Conservation (phyloP, 1,139 yeast species). For the Kurtzmaniella natalensis region DNA sequence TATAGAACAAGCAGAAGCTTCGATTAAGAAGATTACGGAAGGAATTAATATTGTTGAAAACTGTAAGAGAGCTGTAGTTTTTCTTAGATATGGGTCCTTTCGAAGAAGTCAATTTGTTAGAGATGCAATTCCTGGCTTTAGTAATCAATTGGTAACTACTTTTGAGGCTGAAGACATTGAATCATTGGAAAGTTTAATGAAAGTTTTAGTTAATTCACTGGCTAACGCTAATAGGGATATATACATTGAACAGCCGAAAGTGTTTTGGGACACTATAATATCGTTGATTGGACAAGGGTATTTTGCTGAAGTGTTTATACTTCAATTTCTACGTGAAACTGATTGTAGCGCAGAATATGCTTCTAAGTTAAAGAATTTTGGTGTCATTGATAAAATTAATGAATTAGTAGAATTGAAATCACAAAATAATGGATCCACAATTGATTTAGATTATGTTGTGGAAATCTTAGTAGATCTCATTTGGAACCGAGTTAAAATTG, state of each 20-base stretch:
- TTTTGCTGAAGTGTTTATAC: constrained; percentile 15
- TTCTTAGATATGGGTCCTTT: not conserved
- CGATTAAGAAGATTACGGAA: not conserved
- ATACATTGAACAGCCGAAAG: constrained; percentile 12
- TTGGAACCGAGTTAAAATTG: not conserved
- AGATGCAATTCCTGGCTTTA: constrained; percentile 2
- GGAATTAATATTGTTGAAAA: not conserved
- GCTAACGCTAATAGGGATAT: constrained; percentile 32
- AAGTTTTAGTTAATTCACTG: constrained; percentile 31
- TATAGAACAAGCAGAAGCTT: not conserved
- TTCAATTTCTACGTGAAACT: constrained; percentile 33
- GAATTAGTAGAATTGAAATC: not conserved
- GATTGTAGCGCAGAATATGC: constrained; percentile 15
- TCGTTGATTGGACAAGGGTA: constrained; percentile 1
- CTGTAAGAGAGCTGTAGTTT: not conserved
- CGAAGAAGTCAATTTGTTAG: not conserved
- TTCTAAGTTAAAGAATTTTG: constrained; percentile 13
- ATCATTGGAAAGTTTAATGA: constrained; percentile 10
- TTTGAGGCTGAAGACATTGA: not conserved
- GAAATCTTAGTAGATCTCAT: constrained; percentile 8
- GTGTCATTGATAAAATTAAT: constrained; percentile 8
- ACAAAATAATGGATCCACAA: not conserved
- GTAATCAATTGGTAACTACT: not conserved
- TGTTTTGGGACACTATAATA: constrained; percentile 20
- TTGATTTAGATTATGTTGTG: not conserved